These are phyloP conservation scores for Sequoia sempervirens DNA, from an alignment of 75 land plant genomes.

Conservation along the genomic window DNA sequence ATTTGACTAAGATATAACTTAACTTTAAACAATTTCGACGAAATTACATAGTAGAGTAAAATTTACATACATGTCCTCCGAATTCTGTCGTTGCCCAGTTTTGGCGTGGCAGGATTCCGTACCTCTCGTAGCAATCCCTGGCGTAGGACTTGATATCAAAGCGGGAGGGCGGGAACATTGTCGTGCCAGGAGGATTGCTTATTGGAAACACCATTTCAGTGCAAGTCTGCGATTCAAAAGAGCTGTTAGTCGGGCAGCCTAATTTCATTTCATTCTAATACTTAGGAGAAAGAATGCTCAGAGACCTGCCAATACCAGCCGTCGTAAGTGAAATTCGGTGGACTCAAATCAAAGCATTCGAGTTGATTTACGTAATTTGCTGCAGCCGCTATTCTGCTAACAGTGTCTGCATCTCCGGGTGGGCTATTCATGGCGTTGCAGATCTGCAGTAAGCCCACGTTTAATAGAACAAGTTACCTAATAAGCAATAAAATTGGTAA, in stretches of 20 bases:
- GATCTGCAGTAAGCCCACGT: constrained; percentile 7
- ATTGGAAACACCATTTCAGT: no score
- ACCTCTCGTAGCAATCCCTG: constrained; percentile 10
- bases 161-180: no score
- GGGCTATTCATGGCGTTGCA: constrained; percentile 31
- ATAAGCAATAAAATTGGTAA: no score
- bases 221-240: no score
- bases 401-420: constrained; percentile 13
- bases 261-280: no score
- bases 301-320: no score
- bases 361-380: constrained; percentile 18
- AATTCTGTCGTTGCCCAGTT: not conserved
- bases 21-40: no score
- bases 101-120: not conserved
- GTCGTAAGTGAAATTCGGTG: rapidly evolving
- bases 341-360: constrained; percentile 6
- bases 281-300: no score
- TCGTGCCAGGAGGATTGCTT: constrained; percentile 10
- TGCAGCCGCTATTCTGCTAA: constrained; percentile 31
- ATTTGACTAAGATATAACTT: no score
- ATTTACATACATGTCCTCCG: not conserved
- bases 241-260: no score
- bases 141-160: constrained; percentile 21
- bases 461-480: not conserved
- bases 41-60: no score